Conservation (phyloP, 257 asterid genomes). For the Solanum rostratum region DNA sequence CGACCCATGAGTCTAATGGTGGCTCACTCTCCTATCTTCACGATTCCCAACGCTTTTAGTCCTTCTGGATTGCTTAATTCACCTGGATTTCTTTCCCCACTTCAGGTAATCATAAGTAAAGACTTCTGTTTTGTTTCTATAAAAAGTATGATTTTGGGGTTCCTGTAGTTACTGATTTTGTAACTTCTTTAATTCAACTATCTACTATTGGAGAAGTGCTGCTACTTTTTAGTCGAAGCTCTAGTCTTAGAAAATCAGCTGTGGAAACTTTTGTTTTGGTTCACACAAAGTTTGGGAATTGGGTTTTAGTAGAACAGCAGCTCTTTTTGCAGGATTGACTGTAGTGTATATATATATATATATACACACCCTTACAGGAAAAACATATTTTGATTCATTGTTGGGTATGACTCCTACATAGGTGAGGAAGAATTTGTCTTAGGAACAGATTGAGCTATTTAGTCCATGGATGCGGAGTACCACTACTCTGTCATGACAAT, state of each 20-base stretch:
- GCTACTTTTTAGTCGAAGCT: neutral
- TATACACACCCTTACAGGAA: neutral
- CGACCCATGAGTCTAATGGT: slow-evolving; percentile 73
- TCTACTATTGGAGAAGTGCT: neutral
- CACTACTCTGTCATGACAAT: neutral
- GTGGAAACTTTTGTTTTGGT: neutral
- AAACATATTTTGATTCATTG: neutral
- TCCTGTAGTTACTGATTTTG: neutral
- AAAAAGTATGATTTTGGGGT: neutral
- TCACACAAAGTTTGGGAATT: neutral
- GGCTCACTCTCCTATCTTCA: slow-evolving; percentile 51
- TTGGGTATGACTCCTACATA: neutral
- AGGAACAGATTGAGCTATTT: neutral
- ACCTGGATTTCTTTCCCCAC: slow-evolving; percentile 82
- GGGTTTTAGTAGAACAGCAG: neutral
- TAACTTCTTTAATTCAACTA: neutral
- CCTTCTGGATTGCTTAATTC: slow-evolving; percentile 81
- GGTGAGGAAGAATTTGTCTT: neutral
- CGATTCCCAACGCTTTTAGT: slow-evolving; percentile 61
- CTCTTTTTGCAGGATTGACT: neutral
- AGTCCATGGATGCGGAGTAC: neutral
- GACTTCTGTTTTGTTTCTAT: neutral
- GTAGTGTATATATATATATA: no score
- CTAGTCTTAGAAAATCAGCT: neutral
- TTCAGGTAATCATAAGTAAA: slow-evolving; percentile 35